Base-by-base conservation (phyloP, 768 basidiomycete genomes). In the Lentinula detonsa region DNA sequence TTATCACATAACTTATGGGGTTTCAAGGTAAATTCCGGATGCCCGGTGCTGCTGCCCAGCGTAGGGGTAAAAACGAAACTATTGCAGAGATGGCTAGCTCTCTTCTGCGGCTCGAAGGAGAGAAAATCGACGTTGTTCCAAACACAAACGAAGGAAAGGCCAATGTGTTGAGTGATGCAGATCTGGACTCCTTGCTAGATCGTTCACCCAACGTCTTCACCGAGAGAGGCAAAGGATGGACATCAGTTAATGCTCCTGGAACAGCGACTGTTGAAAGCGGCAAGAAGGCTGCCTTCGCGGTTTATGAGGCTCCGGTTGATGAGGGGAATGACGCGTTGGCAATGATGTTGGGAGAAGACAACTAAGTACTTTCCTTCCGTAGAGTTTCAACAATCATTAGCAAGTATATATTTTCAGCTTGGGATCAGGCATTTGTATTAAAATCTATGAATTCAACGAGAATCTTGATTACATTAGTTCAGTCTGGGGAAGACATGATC, bases 101-200 rank as follows among this genome's bases (percentile, higher is more conserved):
- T 18, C 74, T 97, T 45, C 78, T 96, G 23, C 79, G 79, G 39
- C 82, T 96, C 3, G 94, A 96, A 68, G 89, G 89, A 15, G 93
- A 98, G 74, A 87, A 94, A 69, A 92, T 98, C 61, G 85, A 92
- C 57, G 87, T 98, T 10, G 92, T 93, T 16, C 85, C 85, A 1
- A 81, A 85, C 66, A 90, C 86, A 16, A 84, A 81, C 23, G 84
- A 82, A 64, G 88, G 85, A 40, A 87, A 87, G 69, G 76, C 79
- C 49, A 83, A 83, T 37, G 85, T 98, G 54, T 78, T 99, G 66
- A 88, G 86, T 63, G 91, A 97, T 57, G 81, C 80, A 43, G 93
- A 97, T 66, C 73, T 99, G 39, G 85, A 88, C 23, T 78, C 85
- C 69, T 76, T 98, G 55, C 76, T 98, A 39, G 95, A 97, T 66